A percentile compares a stretch with the other conserved stretches of the same genome.
These are phyloP conservation scores for Gnaphalium uliginosum DNA, from an alignment of 129 eudicot species.

Conservation along the genomic window DNA sequence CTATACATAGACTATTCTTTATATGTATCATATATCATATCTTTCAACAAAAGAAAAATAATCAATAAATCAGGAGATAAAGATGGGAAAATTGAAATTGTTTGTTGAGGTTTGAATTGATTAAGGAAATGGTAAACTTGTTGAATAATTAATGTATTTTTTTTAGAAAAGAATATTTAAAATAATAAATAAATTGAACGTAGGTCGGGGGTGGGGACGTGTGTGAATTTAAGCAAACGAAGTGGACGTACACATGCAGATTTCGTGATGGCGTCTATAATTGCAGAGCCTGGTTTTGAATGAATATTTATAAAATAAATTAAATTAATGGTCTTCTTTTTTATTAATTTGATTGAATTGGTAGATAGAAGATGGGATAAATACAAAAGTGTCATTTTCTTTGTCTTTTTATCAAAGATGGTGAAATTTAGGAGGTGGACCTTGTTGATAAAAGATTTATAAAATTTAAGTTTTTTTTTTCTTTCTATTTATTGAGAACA, in stretches of 20 bases:
- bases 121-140: constrained; percentile 13
- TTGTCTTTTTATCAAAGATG: background rate
- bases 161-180: too few species aligned
- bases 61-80: constrained; percentile 10
- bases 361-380: background rate
- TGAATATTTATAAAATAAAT: background rate
- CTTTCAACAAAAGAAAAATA: background rate
- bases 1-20: background rate
- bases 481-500: background rate
- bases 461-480: too few species aligned
- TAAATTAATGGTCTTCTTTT: background rate
- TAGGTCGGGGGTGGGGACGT: constrained; percentile 28
- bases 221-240: constrained; percentile 35
- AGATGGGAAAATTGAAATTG: background rate
- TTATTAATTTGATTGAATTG: background rate
- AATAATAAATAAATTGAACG: background rate
- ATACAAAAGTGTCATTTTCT: constrained; percentile 28
- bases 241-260: constrained; percentile 42
- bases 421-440: constrained; percentile 16
- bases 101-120: constrained; percentile 1
- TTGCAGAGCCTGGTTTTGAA: constrained; percentile 27
- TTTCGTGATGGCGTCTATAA: constrained; percentile 46
- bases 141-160: background rate
- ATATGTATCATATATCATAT: background rate
- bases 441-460: background rate